phyloP scores from a whole-genome alignment of 2,329 filamentous ascomycete species.

The Ophiostoma quercus region DNA sequence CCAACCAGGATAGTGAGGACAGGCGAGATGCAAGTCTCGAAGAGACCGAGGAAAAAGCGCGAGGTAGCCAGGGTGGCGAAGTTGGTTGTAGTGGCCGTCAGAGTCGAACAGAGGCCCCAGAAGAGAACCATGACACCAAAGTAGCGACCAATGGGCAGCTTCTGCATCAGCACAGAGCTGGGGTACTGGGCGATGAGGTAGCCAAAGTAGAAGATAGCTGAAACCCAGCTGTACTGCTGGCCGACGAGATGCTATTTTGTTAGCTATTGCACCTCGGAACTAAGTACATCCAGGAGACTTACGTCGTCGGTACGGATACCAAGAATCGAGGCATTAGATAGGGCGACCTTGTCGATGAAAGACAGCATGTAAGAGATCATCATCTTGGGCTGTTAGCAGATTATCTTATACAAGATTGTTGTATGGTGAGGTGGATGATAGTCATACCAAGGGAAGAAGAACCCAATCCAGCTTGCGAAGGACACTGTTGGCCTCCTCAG shows the following conservation, averaged over 20 bases:
- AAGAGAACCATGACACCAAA: constrained; percentile 41
- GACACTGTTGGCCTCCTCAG: not conserved
- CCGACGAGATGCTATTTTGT: constrained; percentile 28
- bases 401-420: not conserved
- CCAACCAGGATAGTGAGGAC: constrained; percentile 22
- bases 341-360: constrained; percentile 23
- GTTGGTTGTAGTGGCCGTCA: constrained; percentile 12
- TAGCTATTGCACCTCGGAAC: not conserved
- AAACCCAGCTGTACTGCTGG: constrained; percentile 41
- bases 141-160: constrained; percentile 39
- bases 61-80: constrained; percentile 20
- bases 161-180: constrained; percentile 39
- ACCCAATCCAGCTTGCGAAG: not conserved
- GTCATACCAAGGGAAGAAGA: not conserved
- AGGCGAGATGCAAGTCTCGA: constrained; percentile 24
- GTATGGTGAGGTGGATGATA: not conserved
- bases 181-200: constrained; percentile 39
- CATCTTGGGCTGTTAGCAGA: not conserved
- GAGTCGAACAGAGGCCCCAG: constrained; percentile 15
- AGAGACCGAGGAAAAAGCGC: constrained; percentile 25
- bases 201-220: constrained; percentile 42
- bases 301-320: constrained; percentile 23
- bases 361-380: constrained; percentile 19
- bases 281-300: not conserved
- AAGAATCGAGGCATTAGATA: constrained; percentile 23